These are phyloP conservation scores for Nicotiana sylvestris DNA, from an alignment of 257 asterid genomes.

Conservation along the genomic window DNA sequence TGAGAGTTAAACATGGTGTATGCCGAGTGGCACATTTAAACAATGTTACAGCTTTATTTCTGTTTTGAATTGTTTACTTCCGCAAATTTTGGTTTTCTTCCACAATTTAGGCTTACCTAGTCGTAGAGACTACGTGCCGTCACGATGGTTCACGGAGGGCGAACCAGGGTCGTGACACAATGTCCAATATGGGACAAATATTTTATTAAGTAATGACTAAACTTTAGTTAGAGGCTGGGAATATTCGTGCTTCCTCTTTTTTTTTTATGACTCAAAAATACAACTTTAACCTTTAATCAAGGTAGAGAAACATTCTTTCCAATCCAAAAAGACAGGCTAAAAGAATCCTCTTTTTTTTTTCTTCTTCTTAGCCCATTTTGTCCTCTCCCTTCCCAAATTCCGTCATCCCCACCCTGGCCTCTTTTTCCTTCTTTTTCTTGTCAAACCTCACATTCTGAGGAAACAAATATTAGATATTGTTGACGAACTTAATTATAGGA, in stretches of 20 bases:
- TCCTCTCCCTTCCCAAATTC: not conserved
- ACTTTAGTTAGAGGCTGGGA: not conserved
- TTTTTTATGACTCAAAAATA: not conserved
- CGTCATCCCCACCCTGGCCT: not conserved
- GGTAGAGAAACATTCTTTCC: not conserved
- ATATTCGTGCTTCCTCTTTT: not conserved
- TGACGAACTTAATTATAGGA: no score
- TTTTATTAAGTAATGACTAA: not conserved
- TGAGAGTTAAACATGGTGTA: no score
- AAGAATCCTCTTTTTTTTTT: not conserved
- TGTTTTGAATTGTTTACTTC: no score
- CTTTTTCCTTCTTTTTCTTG: not conserved
- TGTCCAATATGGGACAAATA: not conserved
- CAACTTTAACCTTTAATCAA: not conserved
- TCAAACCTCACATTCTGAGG: not conserved
- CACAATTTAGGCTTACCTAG: no score
- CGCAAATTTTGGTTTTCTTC: no score
- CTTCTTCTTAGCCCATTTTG: not conserved
- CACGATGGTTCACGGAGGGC: no score
- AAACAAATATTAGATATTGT: not conserved
- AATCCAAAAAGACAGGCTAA: not conserved
- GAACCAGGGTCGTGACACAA: no score
- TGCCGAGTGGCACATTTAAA: no score
- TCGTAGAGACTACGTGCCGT: no score
- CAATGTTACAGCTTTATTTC: no score